Base-by-base conservation (phyloP, 441 rosid genomes). In the Manihot esculenta region DNA sequence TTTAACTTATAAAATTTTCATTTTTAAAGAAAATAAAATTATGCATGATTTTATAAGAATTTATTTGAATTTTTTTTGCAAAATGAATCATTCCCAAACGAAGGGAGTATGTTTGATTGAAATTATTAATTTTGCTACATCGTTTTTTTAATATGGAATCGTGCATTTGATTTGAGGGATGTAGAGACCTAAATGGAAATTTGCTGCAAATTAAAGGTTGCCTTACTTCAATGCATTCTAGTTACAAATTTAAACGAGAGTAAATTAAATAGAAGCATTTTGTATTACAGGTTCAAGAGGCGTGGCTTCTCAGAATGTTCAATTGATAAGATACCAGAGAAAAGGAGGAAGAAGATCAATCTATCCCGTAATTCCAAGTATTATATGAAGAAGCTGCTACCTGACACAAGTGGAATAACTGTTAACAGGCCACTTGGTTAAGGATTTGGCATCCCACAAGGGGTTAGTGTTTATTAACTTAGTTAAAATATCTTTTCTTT, bases 261-360 rank as follows among this genome's bases (percentile, higher is more conserved):
- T 13, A 12, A 24, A 30, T 4, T 38, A 10, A 38, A 20, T 54
- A 17, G 0, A 9, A 33, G 49, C 20, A 26, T 18, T 51, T 66
- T 58, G 62, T 42, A 35, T 73, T 75, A 61, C 79, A 89, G 96
- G 96, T 92, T 94, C 71, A 89, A 82, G 54, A 84, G 94, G 73
- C 94, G 97, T 0, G 99, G 97, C 62, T 94, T 90, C 84, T 56
- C 79, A 10, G 94, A 92, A 77, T 89, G 97, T 67, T 80, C 88
- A 13, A 84, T 94, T 26, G 86, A 90, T 68, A 67, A 73, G 83
- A 79, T 94, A 78, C 98, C 96, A 0, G 88, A 83, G 18, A 76
- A 74, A 77, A 92, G 88, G 78, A 81, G 93, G 78, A 80, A 76
- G 81, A 88, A 71, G 79, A 92, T 94, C 79, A 87, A 90, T 83